A percentile compares a stretch with the other conserved stretches of the same genome.
phyloP scores from a whole-genome alignment of 129 eudicot genomes.

The Helichrysum umbraculigerum region DNA sequence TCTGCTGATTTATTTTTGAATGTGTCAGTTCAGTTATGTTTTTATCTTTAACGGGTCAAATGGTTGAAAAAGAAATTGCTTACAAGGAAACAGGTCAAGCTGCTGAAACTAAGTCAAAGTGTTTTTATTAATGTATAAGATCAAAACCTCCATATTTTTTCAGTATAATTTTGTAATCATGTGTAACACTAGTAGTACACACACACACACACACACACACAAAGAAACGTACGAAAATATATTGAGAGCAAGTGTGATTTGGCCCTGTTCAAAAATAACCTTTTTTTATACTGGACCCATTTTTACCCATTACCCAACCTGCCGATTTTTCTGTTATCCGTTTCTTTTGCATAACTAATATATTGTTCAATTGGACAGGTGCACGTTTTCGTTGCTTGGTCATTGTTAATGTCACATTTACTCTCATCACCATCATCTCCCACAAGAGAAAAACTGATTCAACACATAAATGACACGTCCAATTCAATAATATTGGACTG shows the following conservation, averaged over 20 bases:
- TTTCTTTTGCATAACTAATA: constrained; percentile 16
- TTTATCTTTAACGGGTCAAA: constrained; percentile 3
- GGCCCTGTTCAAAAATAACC: too few species aligned
- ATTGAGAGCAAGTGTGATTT: not conserved
- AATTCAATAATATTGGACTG: constrained; percentile 63
- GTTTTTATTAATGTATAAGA: not conserved
- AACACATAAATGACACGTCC: constrained; percentile 62
- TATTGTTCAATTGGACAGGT: constrained; percentile 52
- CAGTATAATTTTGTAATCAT: not conserved
- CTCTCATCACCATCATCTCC: constrained; percentile 69
- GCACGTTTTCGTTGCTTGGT: constrained; percentile 80
- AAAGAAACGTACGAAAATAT: too few species aligned
- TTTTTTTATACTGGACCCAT: too few species aligned
- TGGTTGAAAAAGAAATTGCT: not conserved
- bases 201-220: not conserved
- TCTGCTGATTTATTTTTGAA: not conserved
- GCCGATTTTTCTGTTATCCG: not conserved
- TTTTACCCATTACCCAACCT: not conserved
- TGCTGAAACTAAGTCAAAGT: not conserved
- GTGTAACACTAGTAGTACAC: not conserved
- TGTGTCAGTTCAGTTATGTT: not conserved
- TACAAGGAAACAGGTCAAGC: not conserved
- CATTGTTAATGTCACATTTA: constrained; percentile 67
- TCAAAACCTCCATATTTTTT: not conserved
- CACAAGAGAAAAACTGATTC: constrained; percentile 65